A percentile compares a stretch with the other conserved stretches of the same genome.
Conservation (phyloP, 352 stramenopile species). For the Phytopythium boreale region DNA sequence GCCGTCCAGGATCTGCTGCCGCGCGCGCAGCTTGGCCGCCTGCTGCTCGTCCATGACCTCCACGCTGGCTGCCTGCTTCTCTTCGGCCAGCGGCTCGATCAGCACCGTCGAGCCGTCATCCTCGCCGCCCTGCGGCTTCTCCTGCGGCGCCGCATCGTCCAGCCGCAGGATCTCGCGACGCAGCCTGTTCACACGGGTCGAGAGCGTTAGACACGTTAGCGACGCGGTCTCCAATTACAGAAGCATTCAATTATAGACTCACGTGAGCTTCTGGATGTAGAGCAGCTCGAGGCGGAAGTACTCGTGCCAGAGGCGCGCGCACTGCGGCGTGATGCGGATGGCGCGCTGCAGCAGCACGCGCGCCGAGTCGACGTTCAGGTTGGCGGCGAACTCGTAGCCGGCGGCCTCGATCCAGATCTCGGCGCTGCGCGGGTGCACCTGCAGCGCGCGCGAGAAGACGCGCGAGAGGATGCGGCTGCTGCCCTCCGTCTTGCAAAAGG, state of each 20-base stretch:
- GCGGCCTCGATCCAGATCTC: slow-evolving; percentile 90
- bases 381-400: slow-evolving; percentile 87
- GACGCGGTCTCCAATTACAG: not conserved
- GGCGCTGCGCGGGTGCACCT: slow-evolving; percentile 81
- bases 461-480: slow-evolving; percentile 68
- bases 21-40: slow-evolving; percentile 55
- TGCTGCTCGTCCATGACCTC: slow-evolving; percentile 27
- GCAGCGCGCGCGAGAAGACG: slow-evolving; percentile 84
- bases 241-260: slow-evolving; percentile 5
- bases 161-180: slow-evolving; percentile 78
- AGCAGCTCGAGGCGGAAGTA: slow-evolving; percentile 90
- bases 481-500: slow-evolving; percentile 75
- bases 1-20: slow-evolving; percentile 69
- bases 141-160: slow-evolving; percentile 25
- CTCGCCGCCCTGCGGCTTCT: slow-evolving; percentile 12
- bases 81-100: slow-evolving; percentile 58
- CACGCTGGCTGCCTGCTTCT: slow-evolving; percentile 33
- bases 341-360: slow-evolving; percentile 91
- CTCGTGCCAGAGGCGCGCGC: slow-evolving; percentile 86
- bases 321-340: slow-evolving; percentile 86
- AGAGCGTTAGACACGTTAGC: slow-evolving; percentile 2
- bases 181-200: slow-evolving; percentile 36
- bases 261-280: slow-evolving; percentile 88
- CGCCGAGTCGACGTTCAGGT: slow-evolving; percentile 84
- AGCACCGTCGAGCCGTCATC: slow-evolving; percentile 37